phyloP scores from a whole-genome alignment of 169 alveolate genomes.

The Cystoisospora suis region DNA sequence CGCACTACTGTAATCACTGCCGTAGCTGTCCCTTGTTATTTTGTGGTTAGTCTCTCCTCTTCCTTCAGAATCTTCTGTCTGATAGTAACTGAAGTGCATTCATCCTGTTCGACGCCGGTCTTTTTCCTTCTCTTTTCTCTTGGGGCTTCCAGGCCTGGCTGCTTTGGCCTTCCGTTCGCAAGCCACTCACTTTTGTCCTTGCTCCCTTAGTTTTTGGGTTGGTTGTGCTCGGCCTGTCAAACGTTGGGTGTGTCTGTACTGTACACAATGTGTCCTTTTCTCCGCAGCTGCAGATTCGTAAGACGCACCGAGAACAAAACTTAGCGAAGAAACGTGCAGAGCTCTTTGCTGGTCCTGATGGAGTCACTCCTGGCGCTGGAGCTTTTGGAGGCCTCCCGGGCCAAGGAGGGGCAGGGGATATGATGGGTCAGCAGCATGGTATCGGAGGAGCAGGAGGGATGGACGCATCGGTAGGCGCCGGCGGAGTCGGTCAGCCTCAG shows the following conservation, averaged over 20 bases:
- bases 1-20: no score
- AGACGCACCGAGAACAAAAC: constrained; percentile 87
- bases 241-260: neutral
- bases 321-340: constrained; percentile 80
- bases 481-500: neutral
- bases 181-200: neutral
- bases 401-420: neutral
- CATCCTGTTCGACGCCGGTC: no score
- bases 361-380: neutral
- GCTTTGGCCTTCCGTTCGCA: no score
- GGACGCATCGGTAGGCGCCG: neutral
- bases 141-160: no score
- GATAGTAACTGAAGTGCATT: no score
- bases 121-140: no score
- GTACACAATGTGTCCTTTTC: neutral
- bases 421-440: neutral
- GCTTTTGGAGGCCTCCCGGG: neutral
- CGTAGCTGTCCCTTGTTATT: no score
- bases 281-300: constrained; percentile 83
- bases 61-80: no score
- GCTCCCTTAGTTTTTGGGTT: neutral
- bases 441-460: neutral
- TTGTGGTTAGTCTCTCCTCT: no score
- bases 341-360: constrained; percentile 25
- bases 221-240: neutral